Evolutionary conservation across 2,329 filamentous ascomycete species (phyloP), one percentile per base, ranked within the genome.

Genomic region (Aspergillus flavus): DNA sequence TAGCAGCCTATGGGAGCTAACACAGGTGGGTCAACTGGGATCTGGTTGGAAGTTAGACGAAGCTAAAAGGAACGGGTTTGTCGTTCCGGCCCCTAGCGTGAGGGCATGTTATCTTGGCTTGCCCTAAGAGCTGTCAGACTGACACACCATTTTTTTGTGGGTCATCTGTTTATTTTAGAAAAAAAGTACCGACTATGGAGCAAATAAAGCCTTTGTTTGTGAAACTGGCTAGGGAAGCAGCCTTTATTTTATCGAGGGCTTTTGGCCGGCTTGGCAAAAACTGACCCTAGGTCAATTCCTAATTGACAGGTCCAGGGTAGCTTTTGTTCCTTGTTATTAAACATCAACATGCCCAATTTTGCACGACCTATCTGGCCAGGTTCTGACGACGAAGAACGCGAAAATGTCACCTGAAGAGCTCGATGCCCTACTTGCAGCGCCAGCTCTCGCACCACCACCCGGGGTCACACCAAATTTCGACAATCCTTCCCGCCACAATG

Each of bases 381-480:
- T 19, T 28, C 26, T 10, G 26, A 3, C 2, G 0, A 2, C 14
- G 5, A 19, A 6, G 2, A 6, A 7, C 6, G 6, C 30, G 14
- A 30, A 50, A 5, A 62, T 62, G 52, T 53, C 59, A 12, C 34
- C 62, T 23, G 56, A 57, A 19, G 36, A 57, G 16, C 56, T 62
- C 16, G 60, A 34, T 14, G 23, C 34, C 6, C 60, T 62, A 16
- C 58, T 63, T 2, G 58, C 55, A 16, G 53, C 53, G 46, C 69
- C 70, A 23, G 69, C 70, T 7, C 61, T 71, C 23, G 21, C 54
- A 30, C 53, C 69, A 3, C 70, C 70, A 23, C 41, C 60, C 1
- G 69, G 69, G 6, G 66, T 71, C 12, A 67, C 63, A 1, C 56
- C 71, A 3, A 63, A 71, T 36, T 66, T 72, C 26, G 67, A 69